phyloP scores from a whole-genome alignment of 148 eudicot genomes.

The Vaccinium vitisidaea region DNA sequence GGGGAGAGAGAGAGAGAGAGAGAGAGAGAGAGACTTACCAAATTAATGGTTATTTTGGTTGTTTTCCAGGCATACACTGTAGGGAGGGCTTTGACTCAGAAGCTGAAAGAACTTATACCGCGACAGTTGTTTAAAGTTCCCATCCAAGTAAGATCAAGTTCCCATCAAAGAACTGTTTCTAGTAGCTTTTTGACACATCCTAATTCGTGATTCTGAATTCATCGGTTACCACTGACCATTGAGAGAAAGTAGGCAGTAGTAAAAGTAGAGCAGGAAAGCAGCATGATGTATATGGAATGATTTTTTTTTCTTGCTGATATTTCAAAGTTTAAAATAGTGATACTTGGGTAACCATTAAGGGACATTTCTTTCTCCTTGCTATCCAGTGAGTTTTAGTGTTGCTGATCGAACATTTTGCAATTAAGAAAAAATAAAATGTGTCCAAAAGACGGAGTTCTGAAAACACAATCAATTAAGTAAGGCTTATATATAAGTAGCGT shows the following conservation, averaged over 20 bases:
- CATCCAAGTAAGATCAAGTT: conserved; percentile 63
- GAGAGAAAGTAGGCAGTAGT: too few relatives aligned
- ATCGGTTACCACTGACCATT: not conserved
- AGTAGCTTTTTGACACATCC: not conserved
- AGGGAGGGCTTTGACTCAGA: conserved; percentile 95
- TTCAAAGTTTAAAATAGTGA: not conserved
- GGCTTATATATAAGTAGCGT: not conserved
- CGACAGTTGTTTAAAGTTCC: conserved; percentile 99
- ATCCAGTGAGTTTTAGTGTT: not conserved
- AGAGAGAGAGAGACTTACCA: not conserved
- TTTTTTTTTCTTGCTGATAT: too few relatives aligned
- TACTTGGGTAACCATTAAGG: not conserved
- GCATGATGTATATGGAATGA: too few relatives aligned
- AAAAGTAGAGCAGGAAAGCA: too few relatives aligned
- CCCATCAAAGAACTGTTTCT: not conserved
- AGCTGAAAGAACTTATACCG: conserved; percentile 94
- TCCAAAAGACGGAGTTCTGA: not conserved
- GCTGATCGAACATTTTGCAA: not conserved
- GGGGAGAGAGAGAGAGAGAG: not conserved
- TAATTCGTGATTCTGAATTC: not conserved
- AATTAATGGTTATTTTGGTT: not conserved
- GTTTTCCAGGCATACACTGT: conserved; percentile 72
- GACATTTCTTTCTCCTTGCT: not conserved
- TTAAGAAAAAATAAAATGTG: not conserved
- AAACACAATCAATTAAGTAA: too few relatives aligned